Conservation (phyloP, 2,329 filamentous ascomycete species). For the Sporothrix dimorphospora region DNA sequence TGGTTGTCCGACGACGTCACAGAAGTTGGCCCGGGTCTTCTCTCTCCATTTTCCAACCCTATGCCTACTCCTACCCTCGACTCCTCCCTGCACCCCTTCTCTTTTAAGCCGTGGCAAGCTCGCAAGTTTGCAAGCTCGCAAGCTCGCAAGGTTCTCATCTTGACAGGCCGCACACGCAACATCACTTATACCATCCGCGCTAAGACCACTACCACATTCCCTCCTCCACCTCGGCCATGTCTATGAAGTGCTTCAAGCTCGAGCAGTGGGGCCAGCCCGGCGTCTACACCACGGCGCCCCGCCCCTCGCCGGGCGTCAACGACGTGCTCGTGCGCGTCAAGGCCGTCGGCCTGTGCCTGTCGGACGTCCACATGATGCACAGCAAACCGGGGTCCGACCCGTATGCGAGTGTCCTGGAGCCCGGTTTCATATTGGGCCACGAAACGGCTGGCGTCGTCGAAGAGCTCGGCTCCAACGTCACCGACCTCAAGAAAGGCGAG, state of each 20-base stretch:
- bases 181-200: not conserved
- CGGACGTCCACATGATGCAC: constrained; percentile 25
- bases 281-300: constrained; percentile 5
- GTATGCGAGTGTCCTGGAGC: not conserved
- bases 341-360: constrained; percentile 19
- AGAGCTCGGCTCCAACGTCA: not conserved
- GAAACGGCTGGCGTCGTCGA: constrained; percentile 21
- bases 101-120: not conserved
- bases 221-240: not conserved
- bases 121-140: not conserved
- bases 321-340: constrained; percentile 25
- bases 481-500: constrained; percentile 16
- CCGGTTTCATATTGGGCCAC: constrained; percentile 15
- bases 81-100: not conserved
- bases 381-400: constrained; percentile 16
- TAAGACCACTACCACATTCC: not conserved
- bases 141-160: constrained; percentile 11
- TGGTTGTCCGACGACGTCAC: constrained; percentile 6
- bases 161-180: not conserved
- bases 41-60: not conserved
- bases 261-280: constrained; percentile 20
- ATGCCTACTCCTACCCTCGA: too few species aligned
- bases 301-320: constrained; percentile 1
- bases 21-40: not conserved
- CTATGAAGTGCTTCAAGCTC: constrained; percentile 20